Evolutionary conservation across 139 green algal species (phyloP), one percentile per base, ranked within the genome.

Genomic region (Chlamydomonas sp.): DNA sequence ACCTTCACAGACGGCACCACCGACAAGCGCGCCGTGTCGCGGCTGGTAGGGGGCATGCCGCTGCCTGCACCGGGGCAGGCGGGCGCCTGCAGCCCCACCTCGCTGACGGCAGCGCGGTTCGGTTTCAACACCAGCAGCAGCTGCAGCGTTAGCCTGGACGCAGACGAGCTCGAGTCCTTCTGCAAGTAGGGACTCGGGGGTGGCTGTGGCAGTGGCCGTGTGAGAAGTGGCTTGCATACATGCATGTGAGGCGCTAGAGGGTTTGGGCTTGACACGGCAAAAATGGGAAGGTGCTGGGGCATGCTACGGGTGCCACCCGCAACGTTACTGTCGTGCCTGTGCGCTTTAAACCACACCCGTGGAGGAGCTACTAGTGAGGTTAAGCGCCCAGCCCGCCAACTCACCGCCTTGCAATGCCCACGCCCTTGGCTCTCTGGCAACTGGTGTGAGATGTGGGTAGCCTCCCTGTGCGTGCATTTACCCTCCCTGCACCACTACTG

Each of bases 121-220:
- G 90, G 92, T n/a, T 85, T 79, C 81, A 95, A 95, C 85, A 79
- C 79, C n/a, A 95, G 68, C 62, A 86, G 63, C 86, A 79, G 72
- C n/a, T 95, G 92, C 83, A 63, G 63, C 67, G 59, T 90, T 5
- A 63, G 6, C 15, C 68, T 93, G 14, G 93, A 81, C 17, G 17
- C 71, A 3, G 58, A 9, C 10, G 16, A 92, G 83, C 89, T 95
- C 58, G 20, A 78, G 68, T 62, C 58, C 31, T 90, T 90, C 31
- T 93, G 90, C 88, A 63, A n/a, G 91, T 91, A 83, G 85, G 90
- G 77, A 20, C 71, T 8, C 5, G 31, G 5, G 20, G 58, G 71
- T 18, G 71, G 71, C 71, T 49, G 31, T 49, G 31, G 31, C 31
- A 49, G 31, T 49, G 31, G 31, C 31, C 31, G 31, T 49, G 31